A percentile compares a stretch with the other conserved stretches of the same genome.
Evolutionary conservation across 1,284 basidiomycete genomes (phyloP).

Genomic region (Sanguinoderma infundibulare): DNA sequence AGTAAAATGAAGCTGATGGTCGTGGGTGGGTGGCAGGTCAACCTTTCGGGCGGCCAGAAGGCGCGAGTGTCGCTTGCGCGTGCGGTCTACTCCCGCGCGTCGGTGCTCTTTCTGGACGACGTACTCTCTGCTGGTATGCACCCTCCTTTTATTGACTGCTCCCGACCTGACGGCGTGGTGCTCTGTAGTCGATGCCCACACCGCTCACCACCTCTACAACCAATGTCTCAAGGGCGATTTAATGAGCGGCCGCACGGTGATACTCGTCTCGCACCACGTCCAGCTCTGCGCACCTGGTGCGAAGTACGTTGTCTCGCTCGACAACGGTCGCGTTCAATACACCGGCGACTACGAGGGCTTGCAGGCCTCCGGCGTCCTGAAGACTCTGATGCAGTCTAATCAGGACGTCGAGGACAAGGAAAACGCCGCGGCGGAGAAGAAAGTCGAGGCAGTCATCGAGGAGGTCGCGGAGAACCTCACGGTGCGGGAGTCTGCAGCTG

Average conservation of each 20-base stretch:
- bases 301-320: slow-evolving; percentile 78
- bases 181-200: slow-evolving; percentile 79
- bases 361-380: slow-evolving; percentile 67
- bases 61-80: slow-evolving; percentile 89
- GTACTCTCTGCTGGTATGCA: slow-evolving; percentile 71
- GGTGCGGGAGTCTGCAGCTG: slow-evolving; percentile 31
- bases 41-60: slow-evolving; percentile 94
- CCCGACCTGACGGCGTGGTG: too few relatives aligned
- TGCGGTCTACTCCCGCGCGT: slow-evolving; percentile 92
- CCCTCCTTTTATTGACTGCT: neutral
- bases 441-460: slow-evolving; percentile 14
- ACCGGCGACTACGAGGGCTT: slow-evolving; percentile 74
- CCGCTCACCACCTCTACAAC: slow-evolving; percentile 83
- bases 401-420: slow-evolving; percentile 46
- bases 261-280: slow-evolving; percentile 92
- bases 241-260: slow-evolving; percentile 77
- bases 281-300: slow-evolving; percentile 76
- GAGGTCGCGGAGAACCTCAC: slow-evolving; percentile 5
- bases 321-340: slow-evolving; percentile 85
- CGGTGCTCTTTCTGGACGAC: slow-evolving; percentile 87
- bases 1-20: neutral
- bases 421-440: slow-evolving; percentile 34
- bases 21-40: slow-evolving; percentile 66
- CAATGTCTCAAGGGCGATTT: slow-evolving; percentile 86
- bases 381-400: slow-evolving; percentile 68